A percentile compares a stretch with the other conserved stretches of the same genome.
These are phyloP conservation scores for Wickerhamiella vanderwaltii DNA, from an alignment of 805 yeast genomes.

Conservation along the genomic window DNA sequence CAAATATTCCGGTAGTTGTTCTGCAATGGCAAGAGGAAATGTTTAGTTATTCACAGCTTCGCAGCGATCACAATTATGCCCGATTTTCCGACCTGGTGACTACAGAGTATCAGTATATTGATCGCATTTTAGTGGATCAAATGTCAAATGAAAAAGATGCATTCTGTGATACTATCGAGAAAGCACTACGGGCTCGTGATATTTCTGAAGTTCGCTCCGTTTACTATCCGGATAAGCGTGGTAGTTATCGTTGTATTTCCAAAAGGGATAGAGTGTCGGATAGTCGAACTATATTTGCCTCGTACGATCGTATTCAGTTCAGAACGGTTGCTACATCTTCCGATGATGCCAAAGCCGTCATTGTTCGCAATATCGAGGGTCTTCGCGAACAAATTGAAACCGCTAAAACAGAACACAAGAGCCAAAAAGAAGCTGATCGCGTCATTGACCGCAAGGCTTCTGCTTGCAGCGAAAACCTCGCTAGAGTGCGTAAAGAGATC, in stretches of 20 bases:
- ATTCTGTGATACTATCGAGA: background rate
- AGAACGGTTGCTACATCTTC: background rate
- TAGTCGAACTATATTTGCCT: background rate
- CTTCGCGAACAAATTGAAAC: background rate
- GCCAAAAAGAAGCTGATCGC: no score
- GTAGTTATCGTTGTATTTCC: constrained; percentile 1
- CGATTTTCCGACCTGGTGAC: constrained; percentile 52
- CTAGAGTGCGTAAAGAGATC: no score
- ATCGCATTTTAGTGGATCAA: constrained; percentile 35
- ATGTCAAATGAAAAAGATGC: constrained; percentile 12
- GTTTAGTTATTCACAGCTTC: constrained; percentile 40
- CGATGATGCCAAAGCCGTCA: background rate
- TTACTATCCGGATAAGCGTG: background rate
- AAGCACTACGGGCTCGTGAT: background rate
- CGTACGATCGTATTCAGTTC: background rate
- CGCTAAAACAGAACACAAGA: constrained; percentile 4
- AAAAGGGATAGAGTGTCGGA: background rate
- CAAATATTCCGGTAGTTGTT: constrained; percentile 31
- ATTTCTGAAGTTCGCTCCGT: background rate
- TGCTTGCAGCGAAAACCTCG: no score
- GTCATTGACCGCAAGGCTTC: no score
- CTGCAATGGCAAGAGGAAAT: constrained; percentile 43
- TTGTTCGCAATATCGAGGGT: background rate
- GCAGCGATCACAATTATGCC: constrained; percentile 32
- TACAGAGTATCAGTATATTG: constrained; percentile 41